These are phyloP conservation scores for Leccinum longicurvipes DNA, from an alignment of 768 basidiomycete genomes.

Conservation along the genomic window DNA sequence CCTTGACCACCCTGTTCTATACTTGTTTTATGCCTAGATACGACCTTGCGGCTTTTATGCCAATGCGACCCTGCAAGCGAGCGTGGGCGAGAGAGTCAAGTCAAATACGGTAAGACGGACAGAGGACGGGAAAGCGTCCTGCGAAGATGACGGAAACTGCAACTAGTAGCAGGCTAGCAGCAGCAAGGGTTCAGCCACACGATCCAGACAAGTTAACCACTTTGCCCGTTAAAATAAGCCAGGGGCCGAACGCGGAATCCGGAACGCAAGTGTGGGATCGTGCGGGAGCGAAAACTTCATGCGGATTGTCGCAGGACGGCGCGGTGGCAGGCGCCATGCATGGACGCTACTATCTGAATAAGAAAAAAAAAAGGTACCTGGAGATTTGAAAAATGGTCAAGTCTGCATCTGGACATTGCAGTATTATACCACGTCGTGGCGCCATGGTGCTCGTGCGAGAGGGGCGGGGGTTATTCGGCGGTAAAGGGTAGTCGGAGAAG, in stretches of 20 bases:
- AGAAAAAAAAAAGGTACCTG: not conserved
- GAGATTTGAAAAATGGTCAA: slow-evolving; percentile 2
- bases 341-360: not conserved
- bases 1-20: not conserved
- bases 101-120: slow-evolving; percentile 13
- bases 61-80: slow-evolving; percentile 2
- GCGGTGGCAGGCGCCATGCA: not conserved
- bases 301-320: not conserved
- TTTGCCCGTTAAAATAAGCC: slow-evolving; percentile 5
- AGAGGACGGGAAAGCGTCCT: not conserved
- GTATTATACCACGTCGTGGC: slow-evolving; percentile 1
- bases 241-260: not conserved
- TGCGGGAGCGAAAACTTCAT: not conserved
- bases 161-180: not conserved
- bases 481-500: slow-evolving; percentile 20
- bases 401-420: slow-evolving; percentile 1
- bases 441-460: slow-evolving; percentile 1
- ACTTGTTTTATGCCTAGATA: slow-evolving; percentile 9
- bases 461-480: slow-evolving; percentile 9
- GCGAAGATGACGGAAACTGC: slow-evolving; percentile 18
- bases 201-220: slow-evolving; percentile 1
- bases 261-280: slow-evolving; percentile 3
- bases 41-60: slow-evolving; percentile 15
- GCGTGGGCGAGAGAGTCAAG: slow-evolving; percentile 4
- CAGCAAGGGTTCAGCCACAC: slow-evolving; percentile 14